phyloP scores from a whole-genome alignment of 768 basidiomycete genomes.

The Lepiota brunneoincarnata region DNA sequence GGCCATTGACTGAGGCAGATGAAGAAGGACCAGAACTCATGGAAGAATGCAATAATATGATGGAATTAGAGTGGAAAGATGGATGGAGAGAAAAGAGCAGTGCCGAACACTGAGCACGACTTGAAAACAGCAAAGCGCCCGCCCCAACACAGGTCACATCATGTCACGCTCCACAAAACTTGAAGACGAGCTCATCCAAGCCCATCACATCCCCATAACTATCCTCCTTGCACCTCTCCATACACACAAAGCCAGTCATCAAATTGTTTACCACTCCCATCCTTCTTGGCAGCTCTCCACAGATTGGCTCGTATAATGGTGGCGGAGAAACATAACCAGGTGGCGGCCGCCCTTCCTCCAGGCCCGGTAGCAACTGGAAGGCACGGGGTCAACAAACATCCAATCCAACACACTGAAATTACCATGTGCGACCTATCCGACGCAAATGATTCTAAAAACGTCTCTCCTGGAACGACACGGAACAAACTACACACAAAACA shows the following conservation, averaged over 20 bases:
- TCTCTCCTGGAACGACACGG: constrained; percentile 52
- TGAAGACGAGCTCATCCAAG: constrained; percentile 17
- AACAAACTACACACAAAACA: constrained; percentile 54
- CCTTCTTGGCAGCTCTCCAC: constrained; percentile 39
- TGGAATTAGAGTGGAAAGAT: constrained; percentile 14
- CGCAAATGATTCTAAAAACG: constrained; percentile 59
- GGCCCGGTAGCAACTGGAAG: not conserved
- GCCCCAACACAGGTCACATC: constrained; percentile 1
- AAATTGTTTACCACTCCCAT: constrained; percentile 47
- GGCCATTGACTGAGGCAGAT: constrained; percentile 50
- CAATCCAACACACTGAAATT: constrained; percentile 15
- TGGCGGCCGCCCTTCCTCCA: not conserved
- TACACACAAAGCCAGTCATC: constrained; percentile 57
- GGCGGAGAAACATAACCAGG: constrained; percentile 43
- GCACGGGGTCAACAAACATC: not conserved
- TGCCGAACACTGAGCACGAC: constrained; percentile 9
- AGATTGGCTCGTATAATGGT: constrained; percentile 48
- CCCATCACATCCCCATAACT: constrained; percentile 42
- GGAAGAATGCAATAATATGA: constrained; percentile 12
- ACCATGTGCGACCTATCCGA: constrained; percentile 82
- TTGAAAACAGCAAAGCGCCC: not conserved
- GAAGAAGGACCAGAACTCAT: constrained; percentile 41
- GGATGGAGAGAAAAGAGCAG: constrained; percentile 12
- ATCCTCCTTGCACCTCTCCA: constrained; percentile 28
- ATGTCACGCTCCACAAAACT: constrained; percentile 9